These are phyloP conservation scores for Agrostemma githago DNA, from an alignment of 148 eudicot species.

Conservation along the genomic window DNA sequence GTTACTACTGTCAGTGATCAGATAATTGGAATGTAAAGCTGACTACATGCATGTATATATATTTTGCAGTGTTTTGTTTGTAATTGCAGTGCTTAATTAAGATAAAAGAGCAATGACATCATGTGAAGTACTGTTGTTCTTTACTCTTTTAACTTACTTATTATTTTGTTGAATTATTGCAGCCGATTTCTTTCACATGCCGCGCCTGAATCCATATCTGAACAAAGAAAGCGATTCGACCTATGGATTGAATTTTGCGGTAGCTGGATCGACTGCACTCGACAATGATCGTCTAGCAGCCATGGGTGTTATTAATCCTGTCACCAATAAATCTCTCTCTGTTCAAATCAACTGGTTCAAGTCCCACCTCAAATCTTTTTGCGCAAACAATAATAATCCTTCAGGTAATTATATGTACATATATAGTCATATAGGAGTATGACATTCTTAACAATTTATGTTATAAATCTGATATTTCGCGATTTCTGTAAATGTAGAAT, in stretches of 20 bases:
- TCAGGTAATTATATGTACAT: conserved; percentile 6
- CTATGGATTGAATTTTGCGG: conserved; percentile 24
- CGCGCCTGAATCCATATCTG: conserved; percentile 16
- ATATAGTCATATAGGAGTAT: neutral
- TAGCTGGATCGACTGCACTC: conserved; percentile 27
- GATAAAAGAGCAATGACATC: too few relatives aligned
- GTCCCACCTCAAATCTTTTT: conserved; percentile 15
- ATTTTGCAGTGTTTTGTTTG: too few relatives aligned
- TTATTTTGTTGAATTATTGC: neutral
- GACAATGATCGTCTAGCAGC: neutral
- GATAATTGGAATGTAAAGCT: too few relatives aligned
- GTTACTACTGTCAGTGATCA: too few relatives aligned
- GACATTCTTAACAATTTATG: too few relatives aligned
- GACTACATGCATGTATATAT: too few relatives aligned
- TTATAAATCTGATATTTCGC: too few relatives aligned
- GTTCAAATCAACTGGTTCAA: conserved; percentile 24
- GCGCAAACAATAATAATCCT: neutral
- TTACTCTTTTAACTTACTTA: too few relatives aligned
- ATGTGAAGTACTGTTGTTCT: too few relatives aligned
- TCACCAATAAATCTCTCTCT: conserved; percentile 15
- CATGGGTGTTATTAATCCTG: neutral
- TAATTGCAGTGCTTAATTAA: too few relatives aligned
- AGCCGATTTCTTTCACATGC: conserved; percentile 12
- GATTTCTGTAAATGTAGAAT: neutral
- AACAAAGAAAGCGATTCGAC: conserved; percentile 15